These are phyloP conservation scores for Vaccinium vitisidaea DNA, from an alignment of 148 eudicot genomes.

Conservation along the genomic window DNA sequence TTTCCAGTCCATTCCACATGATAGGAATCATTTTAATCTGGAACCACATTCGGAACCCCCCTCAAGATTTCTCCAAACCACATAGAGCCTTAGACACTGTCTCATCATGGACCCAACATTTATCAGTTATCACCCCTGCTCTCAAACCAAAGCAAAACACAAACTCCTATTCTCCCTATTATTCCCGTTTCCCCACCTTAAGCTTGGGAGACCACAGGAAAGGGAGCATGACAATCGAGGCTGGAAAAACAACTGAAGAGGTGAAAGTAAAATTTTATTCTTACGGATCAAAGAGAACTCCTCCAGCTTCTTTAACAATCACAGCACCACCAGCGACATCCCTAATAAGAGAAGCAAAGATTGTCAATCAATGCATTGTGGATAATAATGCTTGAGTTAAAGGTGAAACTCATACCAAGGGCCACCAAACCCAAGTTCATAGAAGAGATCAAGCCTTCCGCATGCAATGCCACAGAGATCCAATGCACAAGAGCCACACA, in stretches of 20 bases:
- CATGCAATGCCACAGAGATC: constrained; percentile 87
- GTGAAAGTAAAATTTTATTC: constrained; percentile 7
- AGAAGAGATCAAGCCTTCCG: constrained; percentile 83
- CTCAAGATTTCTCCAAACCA: background rate
- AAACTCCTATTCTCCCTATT: background rate
- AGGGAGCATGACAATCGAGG: background rate
- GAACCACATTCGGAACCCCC: background rate
- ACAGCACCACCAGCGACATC: constrained; percentile 87
- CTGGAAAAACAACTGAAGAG: background rate
- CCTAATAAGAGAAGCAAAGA: constrained; percentile 37
- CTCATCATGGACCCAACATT: background rate
- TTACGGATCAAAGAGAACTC: constrained; percentile 72
- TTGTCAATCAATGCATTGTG: background rate
- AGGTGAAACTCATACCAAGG: constrained; percentile 57
- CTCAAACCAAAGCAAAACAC: background rate
- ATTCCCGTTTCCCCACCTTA: background rate
- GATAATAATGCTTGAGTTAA: background rate
- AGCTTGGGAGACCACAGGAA: background rate
- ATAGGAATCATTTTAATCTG: background rate
- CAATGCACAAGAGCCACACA: constrained; percentile 96
- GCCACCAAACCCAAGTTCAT: constrained; percentile 77
- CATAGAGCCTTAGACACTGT: background rate
- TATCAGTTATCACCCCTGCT: background rate
- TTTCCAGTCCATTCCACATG: background rate
- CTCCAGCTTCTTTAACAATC: constrained; percentile 91